Conservation (phyloP, 345 rosid genomes). For the Bruguiera parviflora region DNA sequence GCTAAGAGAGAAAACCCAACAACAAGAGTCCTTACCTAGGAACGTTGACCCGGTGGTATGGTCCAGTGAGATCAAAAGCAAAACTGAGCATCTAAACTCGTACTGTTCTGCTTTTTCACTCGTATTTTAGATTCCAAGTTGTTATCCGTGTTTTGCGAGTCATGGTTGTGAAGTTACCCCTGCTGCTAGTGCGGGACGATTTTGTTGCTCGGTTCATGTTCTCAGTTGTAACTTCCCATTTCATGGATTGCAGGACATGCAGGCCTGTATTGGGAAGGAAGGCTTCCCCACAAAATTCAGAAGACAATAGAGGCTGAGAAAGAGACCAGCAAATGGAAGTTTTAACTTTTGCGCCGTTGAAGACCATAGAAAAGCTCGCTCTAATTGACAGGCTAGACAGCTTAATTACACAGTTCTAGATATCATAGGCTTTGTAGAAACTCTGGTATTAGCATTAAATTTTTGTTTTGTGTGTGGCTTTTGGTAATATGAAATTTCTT, state of each 20-base stretch:
- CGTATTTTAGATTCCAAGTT: background rate
- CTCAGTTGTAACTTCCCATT: background rate
- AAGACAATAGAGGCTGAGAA: conserved; percentile 5
- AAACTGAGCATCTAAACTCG: conserved; percentile 45
- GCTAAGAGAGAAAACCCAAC: conserved; percentile 52
- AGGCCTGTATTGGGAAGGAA: conserved; percentile 24
- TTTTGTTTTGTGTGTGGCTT: too few relatives aligned
- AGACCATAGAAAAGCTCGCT: background rate
- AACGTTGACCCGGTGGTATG: conserved; percentile 50
- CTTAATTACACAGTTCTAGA: conserved; percentile 3
- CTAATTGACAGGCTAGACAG: background rate
- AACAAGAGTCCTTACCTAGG: conserved; percentile 51
- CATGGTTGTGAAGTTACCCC: background rate
- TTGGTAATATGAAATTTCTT: too few relatives aligned
- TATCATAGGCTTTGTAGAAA: background rate
- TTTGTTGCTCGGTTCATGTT: background rate
- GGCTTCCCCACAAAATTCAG: conserved; percentile 14
- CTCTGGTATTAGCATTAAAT: too few relatives aligned
- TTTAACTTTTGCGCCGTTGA: background rate
- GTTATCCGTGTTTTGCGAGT: background rate
- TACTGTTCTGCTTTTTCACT: conserved; percentile 22
- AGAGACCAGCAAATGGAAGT: conserved; percentile 1
- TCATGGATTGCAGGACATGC: conserved; percentile 40
- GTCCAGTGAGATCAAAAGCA: conserved; percentile 59
- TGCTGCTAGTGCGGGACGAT: background rate